Conservation (phyloP, 306 rosid genomes). For the Styphnolobium japonicum region DNA sequence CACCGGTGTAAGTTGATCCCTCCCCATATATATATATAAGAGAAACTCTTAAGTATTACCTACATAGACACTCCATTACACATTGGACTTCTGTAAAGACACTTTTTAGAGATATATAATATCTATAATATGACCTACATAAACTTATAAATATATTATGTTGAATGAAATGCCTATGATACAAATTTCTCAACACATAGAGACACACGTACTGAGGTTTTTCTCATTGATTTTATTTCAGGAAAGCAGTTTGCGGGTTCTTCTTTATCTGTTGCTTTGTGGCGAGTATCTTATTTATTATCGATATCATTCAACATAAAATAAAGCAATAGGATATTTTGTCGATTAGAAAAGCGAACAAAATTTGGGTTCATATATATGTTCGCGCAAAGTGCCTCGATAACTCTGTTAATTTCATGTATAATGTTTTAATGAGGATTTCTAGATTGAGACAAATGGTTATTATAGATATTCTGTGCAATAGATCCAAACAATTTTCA, state of each 20-base stretch:
- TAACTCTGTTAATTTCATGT: not conserved
- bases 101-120: no score
- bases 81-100: no score
- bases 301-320: not conserved
- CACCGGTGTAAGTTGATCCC: no score
- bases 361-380: not conserved
- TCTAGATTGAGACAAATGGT: not conserved
- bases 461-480: not conserved
- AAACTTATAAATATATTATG: no score
- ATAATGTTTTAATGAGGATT: not conserved
- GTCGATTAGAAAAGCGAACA: not conserved
- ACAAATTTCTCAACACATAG: no score
- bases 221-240: conserved; percentile 1
- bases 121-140: no score
- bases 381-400: not conserved
- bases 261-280: not conserved
- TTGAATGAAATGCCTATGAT: no score
- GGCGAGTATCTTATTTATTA: not conserved
- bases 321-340: not conserved
- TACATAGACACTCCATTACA: no score
- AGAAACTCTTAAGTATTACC: no score
- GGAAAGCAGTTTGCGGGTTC: conserved; percentile 5
- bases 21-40: no score
- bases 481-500: not conserved
- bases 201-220: not conserved